These are phyloP conservation scores for Knoxia roxburghii DNA, from an alignment of 257 asterid species.

Conservation along the genomic window DNA sequence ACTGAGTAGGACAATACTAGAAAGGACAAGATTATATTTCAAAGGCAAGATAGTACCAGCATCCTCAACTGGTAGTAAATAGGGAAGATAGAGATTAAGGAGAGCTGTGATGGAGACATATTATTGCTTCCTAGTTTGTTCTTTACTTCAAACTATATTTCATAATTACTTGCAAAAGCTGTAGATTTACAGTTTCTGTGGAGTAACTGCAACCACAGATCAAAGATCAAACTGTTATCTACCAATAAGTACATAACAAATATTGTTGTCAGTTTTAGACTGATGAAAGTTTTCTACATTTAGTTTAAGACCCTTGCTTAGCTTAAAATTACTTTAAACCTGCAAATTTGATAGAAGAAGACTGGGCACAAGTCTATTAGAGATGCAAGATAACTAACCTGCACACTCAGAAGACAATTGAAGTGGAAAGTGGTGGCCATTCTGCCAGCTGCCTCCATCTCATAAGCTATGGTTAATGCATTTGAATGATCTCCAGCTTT, in stretches of 20 bases:
- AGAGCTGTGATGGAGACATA: background rate
- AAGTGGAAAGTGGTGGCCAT: conserved; percentile 97
- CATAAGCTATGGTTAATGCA: conserved; percentile 95
- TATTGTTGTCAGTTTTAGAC: background rate
- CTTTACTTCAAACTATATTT: background rate
- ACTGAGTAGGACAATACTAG: background rate
- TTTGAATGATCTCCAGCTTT: conserved; percentile 93
- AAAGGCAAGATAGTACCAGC: background rate
- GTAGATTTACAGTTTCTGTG: background rate
- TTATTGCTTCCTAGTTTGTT: background rate
- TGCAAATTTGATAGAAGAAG: background rate
- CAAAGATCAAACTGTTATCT: background rate
- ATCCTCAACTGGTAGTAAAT: background rate
- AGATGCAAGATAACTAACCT: conserved; percentile 38
- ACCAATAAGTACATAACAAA: background rate
- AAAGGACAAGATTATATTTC: background rate
- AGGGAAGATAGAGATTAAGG: background rate
- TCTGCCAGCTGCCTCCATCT: conserved; percentile 99
- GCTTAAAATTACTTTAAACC: background rate
- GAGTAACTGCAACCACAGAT: background rate
- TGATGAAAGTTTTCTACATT: background rate
- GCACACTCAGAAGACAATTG: conserved; percentile 93
- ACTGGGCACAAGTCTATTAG: background rate
- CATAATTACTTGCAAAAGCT: background rate
- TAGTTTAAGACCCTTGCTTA: background rate